Evolutionary conservation across 768 basidiomycete genomes (phyloP).

Genomic region (Holtermannia corniformis): DNA sequence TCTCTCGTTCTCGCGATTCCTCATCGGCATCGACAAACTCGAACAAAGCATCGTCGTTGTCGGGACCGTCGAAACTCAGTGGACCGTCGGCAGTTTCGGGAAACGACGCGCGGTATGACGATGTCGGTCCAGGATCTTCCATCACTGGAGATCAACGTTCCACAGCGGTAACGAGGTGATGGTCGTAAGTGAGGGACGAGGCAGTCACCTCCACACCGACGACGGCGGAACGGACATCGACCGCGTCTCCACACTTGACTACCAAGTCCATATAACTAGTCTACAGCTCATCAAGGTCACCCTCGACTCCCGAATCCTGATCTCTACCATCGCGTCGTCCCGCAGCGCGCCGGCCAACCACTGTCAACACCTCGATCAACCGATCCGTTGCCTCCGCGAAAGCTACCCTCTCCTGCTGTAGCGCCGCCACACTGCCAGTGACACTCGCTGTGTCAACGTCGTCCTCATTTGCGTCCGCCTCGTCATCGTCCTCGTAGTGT

Average conservation of each 20-base stretch:
- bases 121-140: constrained; percentile 36
- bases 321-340: constrained; percentile 15
- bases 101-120: constrained; percentile 25
- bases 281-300: constrained; percentile 25
- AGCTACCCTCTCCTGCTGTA: constrained; percentile 9
- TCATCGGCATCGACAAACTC: constrained; percentile 5
- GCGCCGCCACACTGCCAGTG: neutral
- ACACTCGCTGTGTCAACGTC: constrained; percentile 1
- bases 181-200: too few species aligned
- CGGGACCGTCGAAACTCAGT: constrained; percentile 11
- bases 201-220: too few species aligned
- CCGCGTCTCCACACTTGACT: too few species aligned
- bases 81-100: constrained; percentile 28
- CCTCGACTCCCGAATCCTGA: constrained; percentile 30
- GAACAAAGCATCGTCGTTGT: constrained; percentile 2
- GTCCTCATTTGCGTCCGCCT: constrained; percentile 1
- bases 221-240: too few species aligned
- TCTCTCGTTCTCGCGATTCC: neutral
- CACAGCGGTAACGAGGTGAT: too few species aligned
- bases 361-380: constrained; percentile 24
- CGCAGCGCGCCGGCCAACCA: constrained; percentile 20
- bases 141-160: too few species aligned
- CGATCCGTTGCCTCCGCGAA: constrained; percentile 24
- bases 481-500: neutral
- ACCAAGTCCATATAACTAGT: too few species aligned